These are phyloP conservation scores for Talaromyces trachyspermus DNA, from an alignment of 495 filamentous ascomycete genomes.

Conservation along the genomic window DNA sequence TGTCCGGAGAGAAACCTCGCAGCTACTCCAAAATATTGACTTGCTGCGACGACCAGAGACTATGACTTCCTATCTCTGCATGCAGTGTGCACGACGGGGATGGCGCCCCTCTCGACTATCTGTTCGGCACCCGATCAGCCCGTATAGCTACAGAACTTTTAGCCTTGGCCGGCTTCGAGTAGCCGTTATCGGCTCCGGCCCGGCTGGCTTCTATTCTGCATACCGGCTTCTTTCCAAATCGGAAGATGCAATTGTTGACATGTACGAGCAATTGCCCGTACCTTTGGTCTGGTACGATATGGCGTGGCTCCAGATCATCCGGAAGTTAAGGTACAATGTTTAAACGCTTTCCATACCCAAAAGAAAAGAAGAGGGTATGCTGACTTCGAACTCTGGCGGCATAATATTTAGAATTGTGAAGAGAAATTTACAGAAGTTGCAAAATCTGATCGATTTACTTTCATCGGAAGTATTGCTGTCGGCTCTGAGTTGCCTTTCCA, in stretches of 20 bases:
- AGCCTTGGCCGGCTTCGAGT: conserved; percentile 54
- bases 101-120: background rate
- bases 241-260: conserved; percentile 68
- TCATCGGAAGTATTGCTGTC: conserved; percentile 81
- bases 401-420: conserved; percentile 82
- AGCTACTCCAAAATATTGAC: too few relatives aligned
- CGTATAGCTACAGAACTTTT: background rate
- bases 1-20: background rate
- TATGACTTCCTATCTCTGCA: conserved; percentile 1
- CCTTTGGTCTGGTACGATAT: conserved; percentile 89
- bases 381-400: too few relatives aligned
- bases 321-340: conserved; percentile 76
- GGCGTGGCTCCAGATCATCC: conserved; percentile 96
- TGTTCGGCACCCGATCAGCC: background rate
- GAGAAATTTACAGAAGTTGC: conserved; percentile 89
- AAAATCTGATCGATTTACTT: conserved; percentile 71
- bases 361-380: background rate
- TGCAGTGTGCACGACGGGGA: background rate
- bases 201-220: conserved; percentile 92
- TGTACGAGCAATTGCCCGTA: conserved; percentile 92
- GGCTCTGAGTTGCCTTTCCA: conserved; percentile 65
- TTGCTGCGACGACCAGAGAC: too few relatives aligned
- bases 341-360: background rate
- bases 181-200: conserved; percentile 89
- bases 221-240: conserved; percentile 73